Conservation (phyloP, 2,329 filamentous ascomycete species). For the Cladophialophora yegresii region DNA sequence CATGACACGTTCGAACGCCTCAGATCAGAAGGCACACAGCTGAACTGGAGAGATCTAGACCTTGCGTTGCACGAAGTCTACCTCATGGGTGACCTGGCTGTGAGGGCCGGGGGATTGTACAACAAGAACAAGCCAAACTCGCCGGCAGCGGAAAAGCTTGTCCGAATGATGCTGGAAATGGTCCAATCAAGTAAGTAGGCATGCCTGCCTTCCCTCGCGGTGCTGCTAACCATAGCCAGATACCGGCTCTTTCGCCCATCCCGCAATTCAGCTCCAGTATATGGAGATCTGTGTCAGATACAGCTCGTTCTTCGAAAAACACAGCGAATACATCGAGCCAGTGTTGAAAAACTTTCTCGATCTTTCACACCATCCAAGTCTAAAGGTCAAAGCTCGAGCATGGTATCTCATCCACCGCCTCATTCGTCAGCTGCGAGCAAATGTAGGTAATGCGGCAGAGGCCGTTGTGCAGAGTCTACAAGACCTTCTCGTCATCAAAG, state of each 20-base stretch:
- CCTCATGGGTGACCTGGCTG: slow-evolving; percentile 89
- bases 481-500: slow-evolving; percentile 86
- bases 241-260: slow-evolving; percentile 81
- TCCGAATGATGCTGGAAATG: slow-evolving; percentile 94
- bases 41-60: slow-evolving; percentile 95
- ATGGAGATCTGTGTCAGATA: slow-evolving; percentile 99
- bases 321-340: slow-evolving; percentile 76
- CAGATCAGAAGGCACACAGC: slow-evolving; percentile 68
- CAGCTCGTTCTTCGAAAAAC: slow-evolving; percentile 85
- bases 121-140: slow-evolving; percentile 79
- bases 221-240: slow-evolving; percentile 53
- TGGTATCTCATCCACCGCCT: slow-evolving; percentile 97
- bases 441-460: slow-evolving; percentile 86
- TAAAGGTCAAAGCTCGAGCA: slow-evolving; percentile 83
- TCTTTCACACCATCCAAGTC: slow-evolving; percentile 82
- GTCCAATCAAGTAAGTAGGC: slow-evolving; percentile 68
- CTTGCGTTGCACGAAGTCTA: slow-evolving; percentile 94
- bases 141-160: slow-evolving; percentile 75
- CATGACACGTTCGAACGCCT: slow-evolving; percentile 81
- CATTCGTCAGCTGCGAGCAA: slow-evolving; percentile 79
- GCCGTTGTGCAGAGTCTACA: slow-evolving; percentile 87
- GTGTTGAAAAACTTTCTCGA: slow-evolving; percentile 90
- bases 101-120: slow-evolving; percentile 84
- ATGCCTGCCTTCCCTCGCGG: neutral
- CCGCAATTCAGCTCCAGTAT: slow-evolving; percentile 89